These are phyloP conservation scores for Hydrangea macrophylla DNA, from an alignment of 148 eudicot genomes.

Conservation along the genomic window DNA sequence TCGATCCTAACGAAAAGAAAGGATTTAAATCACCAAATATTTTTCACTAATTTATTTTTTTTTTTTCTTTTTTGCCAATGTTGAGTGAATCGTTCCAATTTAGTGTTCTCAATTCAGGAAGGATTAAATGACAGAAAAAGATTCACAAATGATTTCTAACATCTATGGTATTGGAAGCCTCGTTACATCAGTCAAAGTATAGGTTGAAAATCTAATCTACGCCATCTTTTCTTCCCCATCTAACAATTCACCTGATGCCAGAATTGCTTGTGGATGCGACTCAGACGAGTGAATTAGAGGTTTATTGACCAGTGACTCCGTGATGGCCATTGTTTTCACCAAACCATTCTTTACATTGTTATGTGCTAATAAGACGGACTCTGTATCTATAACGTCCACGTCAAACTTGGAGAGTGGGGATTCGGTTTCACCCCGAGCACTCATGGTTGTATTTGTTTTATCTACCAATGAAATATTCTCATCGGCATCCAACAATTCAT, in stretches of 20 bases:
- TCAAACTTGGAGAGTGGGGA: background rate
- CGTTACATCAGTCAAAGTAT: conserved; percentile 13
- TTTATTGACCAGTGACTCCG: conserved; percentile 4
- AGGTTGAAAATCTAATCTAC: conserved; percentile 15
- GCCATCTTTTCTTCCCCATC: conserved; percentile 10
- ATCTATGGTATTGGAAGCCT: conserved; percentile 8
- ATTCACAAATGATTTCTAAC: conserved; percentile 7
- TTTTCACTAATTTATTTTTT: background rate
- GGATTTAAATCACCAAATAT: conserved; percentile 1
- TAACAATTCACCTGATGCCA: background rate
- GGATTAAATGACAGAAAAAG: conserved; percentile 14
- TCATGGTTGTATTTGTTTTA: background rate
- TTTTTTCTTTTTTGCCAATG: too few species aligned
- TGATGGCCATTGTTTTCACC: background rate
- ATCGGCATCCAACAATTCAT: background rate
- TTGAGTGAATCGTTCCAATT: conserved; percentile 1
- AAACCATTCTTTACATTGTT: conserved; percentile 12
- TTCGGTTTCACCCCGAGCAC: conserved; percentile 3
- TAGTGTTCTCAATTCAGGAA: conserved; percentile 15
- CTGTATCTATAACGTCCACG: conserved; percentile 6
- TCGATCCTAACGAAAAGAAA: background rate
- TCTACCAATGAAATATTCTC: conserved; percentile 8
- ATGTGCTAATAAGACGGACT: background rate
- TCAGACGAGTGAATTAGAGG: conserved; percentile 6
- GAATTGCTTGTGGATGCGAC: conserved; percentile 16